phyloP scores from a whole-genome alignment of 1,284 basidiomycete genomes.

The Ceratobasidium sp. region DNA sequence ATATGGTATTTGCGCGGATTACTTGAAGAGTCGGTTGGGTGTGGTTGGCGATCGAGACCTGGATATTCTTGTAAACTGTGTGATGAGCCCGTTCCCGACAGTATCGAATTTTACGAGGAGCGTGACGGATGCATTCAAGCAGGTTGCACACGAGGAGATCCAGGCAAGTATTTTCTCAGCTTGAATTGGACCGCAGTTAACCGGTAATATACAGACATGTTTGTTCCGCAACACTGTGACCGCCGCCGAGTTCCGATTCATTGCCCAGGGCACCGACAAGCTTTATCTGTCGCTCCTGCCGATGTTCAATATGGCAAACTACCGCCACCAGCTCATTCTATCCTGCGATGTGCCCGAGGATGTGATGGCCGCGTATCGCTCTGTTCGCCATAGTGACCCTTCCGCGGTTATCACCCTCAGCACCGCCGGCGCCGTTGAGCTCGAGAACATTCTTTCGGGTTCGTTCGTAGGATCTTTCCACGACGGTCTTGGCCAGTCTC shows the following conservation, averaged over 20 bases:
- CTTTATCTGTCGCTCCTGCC: constrained; percentile 52
- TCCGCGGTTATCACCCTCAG: constrained; percentile 43
- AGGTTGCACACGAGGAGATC: constrained; percentile 51
- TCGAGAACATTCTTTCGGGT: constrained; percentile 43
- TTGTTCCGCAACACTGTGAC: constrained; percentile 47
- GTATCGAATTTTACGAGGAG: constrained; percentile 48
- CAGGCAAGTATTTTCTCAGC: constrained; percentile 42
- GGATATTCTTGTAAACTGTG: constrained; percentile 52
- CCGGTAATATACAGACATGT: constrained; percentile 41
- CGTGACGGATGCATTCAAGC: constrained; percentile 50
- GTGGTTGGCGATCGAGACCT: constrained; percentile 51
- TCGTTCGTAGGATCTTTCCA: constrained; percentile 44
- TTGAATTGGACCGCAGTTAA: not conserved
- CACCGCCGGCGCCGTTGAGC: constrained; percentile 38
- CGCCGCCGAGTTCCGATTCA: constrained; percentile 50
- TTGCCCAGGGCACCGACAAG: constrained; percentile 52
- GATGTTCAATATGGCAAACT: constrained; percentile 53
- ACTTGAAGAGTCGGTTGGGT: constrained; percentile 52
- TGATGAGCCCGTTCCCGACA: constrained; percentile 56
- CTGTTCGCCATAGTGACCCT: constrained; percentile 43
- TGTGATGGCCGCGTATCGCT: constrained; percentile 42
- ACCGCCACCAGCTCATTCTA: constrained; percentile 52
- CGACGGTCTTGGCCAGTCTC: too few species aligned
- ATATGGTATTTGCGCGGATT: constrained; percentile 49
- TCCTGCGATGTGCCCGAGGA: constrained; percentile 46